Evolutionary conservation across 2,329 filamentous ascomycete species (phyloP).

Genomic region (Colletotrichum sp.): DNA sequence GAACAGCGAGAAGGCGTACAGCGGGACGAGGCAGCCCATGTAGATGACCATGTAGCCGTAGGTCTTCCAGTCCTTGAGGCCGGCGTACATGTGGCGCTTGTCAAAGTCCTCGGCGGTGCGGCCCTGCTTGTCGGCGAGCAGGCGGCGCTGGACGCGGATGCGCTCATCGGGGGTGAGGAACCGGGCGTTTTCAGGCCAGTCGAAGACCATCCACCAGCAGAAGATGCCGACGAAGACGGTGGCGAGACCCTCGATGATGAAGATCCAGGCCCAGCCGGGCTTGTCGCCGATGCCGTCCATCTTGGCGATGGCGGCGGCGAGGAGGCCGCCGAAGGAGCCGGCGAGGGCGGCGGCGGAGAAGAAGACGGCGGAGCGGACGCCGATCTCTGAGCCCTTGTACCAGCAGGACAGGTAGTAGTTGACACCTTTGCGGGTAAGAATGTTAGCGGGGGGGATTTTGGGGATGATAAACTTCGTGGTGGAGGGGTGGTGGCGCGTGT

Average conservation of each 20-base stretch:
- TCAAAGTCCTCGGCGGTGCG: slow-evolving; percentile 75
- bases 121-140: slow-evolving; percentile 71
- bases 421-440: slow-evolving; percentile 44
- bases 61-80: slow-evolving; percentile 81
- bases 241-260: slow-evolving; percentile 70
- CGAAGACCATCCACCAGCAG: slow-evolving; percentile 77
- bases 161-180: slow-evolving; percentile 74
- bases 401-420: slow-evolving; percentile 76
- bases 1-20: slow-evolving; percentile 61
- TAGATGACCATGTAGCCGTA: slow-evolving; percentile 52
- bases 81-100: slow-evolving; percentile 71
- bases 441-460: background rate
- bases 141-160: slow-evolving; percentile 68
- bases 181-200: slow-evolving; percentile 76
- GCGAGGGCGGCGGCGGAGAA: slow-evolving; percentile 80
- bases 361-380: slow-evolving; percentile 75
- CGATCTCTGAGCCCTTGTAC: slow-evolving; percentile 80
- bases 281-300: slow-evolving; percentile 65
- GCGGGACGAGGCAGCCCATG: slow-evolving; percentile 51
- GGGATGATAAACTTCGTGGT: background rate
- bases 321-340: slow-evolving; percentile 74
- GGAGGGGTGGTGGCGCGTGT: background rate
- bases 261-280: slow-evolving; percentile 66
- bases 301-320: slow-evolving; percentile 70
- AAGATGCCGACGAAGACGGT: slow-evolving; percentile 69